A percentile compares a stretch with the other conserved stretches of the same genome.
Evolutionary conservation across 2,329 filamentous ascomycete species (phyloP).

Genomic region (Orbilia javanica): DNA sequence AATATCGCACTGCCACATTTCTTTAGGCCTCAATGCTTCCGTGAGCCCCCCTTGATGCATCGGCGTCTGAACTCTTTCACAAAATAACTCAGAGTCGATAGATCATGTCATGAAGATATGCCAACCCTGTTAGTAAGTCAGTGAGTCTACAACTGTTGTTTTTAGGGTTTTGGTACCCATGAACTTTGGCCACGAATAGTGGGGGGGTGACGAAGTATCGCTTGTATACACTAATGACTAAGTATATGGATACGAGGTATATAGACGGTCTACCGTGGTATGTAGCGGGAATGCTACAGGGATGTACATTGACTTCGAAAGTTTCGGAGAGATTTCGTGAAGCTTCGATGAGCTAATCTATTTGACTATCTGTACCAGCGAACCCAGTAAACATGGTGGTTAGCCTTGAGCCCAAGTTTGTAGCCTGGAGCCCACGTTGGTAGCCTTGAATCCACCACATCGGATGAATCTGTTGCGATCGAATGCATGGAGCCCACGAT

Average conservation of each 20-base stretch:
- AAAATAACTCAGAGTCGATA: not conserved
- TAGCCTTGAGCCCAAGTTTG: no score
- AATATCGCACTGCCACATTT: not conserved
- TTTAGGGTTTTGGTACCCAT: not conserved
- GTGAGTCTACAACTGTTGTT: not conserved
- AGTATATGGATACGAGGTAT: no score
- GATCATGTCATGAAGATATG: not conserved
- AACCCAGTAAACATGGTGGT: no score
- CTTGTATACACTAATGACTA: no score
- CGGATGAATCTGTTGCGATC: not conserved
- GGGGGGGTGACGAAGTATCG: not conserved
- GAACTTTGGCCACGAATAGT: not conserved
- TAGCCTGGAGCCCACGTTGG: no score
- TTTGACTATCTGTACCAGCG: not conserved
- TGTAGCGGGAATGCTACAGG: not conserved
- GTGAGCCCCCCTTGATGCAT: not conserved
- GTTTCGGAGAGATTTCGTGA: not conserved
- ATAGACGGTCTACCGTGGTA: not conserved
- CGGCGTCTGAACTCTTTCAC: not conserved
- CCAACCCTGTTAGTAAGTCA: not conserved
- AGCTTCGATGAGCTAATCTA: not conserved
- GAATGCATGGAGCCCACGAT: not conserved
- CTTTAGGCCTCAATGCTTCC: not conserved
- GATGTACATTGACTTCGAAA: not conserved
- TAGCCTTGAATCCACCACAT: no score